A percentile compares a stretch with the other conserved stretches of the same genome.
phyloP scores from a whole-genome alignment of 108 stramenopile genomes.

The Fragilaria radians region DNA sequence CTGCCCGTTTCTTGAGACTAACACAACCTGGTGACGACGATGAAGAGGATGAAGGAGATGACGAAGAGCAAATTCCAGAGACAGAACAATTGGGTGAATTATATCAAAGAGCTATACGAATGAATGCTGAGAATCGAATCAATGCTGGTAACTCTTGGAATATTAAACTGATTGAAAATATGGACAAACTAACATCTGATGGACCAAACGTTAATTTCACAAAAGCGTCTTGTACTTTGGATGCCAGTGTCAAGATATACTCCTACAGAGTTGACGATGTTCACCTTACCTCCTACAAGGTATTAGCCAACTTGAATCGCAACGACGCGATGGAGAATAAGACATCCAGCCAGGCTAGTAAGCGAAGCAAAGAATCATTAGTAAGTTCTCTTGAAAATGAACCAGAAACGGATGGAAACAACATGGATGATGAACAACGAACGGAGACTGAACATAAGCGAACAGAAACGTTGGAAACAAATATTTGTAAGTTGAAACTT shows the following conservation, averaged over 20 bases:
- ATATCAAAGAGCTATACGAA: conserved; percentile 80
- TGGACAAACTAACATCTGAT: conserved; percentile 66
- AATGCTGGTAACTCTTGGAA: conserved; percentile 94
- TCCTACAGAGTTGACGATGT: conserved; percentile 97
- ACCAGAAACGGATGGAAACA: conserved; percentile 14
- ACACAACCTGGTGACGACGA: conserved; percentile 25
- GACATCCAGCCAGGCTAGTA: conserved; percentile 8
- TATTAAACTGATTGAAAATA: conserved; percentile 94
- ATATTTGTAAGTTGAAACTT: conserved; percentile 63
- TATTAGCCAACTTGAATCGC: conserved; percentile 91
- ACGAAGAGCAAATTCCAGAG: not conserved
- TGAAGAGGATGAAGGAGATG: conserved; percentile 20
- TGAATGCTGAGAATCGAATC: conserved; percentile 96
- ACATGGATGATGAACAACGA: conserved; percentile 13
- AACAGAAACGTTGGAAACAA: conserved; percentile 64
- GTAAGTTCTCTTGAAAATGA: too few relatives aligned
- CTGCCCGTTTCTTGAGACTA: conserved; percentile 64
- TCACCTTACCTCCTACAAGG: conserved; percentile 85
- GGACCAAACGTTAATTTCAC: conserved; percentile 84
- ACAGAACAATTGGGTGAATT: conserved; percentile 67
- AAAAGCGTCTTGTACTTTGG: conserved; percentile 93
- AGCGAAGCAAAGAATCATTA: too few relatives aligned
- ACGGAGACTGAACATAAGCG: not conserved
- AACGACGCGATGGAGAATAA: conserved; percentile 44
- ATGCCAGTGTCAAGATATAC: conserved; percentile 97